Conservation (phyloP, 164 flowering plant genomes). For the Amborella trichopoda region DNA sequence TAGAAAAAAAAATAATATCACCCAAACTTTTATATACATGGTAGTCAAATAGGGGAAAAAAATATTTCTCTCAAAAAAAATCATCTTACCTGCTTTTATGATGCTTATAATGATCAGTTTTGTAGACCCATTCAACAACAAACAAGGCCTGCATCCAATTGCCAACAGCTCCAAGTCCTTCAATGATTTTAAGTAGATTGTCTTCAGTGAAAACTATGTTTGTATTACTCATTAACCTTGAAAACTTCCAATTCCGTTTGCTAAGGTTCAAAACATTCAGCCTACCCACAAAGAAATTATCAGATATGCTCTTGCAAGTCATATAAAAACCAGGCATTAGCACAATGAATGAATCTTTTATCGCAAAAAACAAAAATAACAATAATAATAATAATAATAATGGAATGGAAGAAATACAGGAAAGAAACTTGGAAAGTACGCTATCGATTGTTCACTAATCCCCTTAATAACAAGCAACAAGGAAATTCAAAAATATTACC, state of each 20-base stretch:
- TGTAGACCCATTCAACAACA: slow-evolving; percentile 80
- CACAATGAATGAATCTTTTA: background rate
- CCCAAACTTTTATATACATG: too few species aligned
- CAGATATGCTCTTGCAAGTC: background rate
- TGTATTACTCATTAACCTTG: slow-evolving; percentile 71
- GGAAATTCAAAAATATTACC: too few species aligned
- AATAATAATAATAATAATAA: background rate
- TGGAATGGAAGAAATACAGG: background rate
- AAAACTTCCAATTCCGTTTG: slow-evolving; percentile 72
- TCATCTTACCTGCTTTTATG: slow-evolving; percentile 62
- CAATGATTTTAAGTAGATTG: slow-evolving; percentile 60
- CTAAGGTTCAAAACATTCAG: slow-evolving; percentile 34
- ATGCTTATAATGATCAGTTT: slow-evolving; percentile 27
- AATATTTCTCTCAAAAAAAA: background rate
- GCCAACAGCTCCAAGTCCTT: slow-evolving; percentile 49
- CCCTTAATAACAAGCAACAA: too few species aligned
- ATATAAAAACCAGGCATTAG: background rate
- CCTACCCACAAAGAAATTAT: slow-evolving; percentile 23
- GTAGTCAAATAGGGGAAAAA: too few species aligned
- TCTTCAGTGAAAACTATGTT: slow-evolving; percentile 60
- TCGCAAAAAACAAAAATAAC: background rate
- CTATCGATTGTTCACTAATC: too few species aligned
- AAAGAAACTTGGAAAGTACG: too few species aligned
- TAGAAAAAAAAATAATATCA: too few species aligned
- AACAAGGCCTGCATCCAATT: slow-evolving; percentile 69